These are phyloP conservation scores for Epichloe brachyelytri DNA, from an alignment of 2,329 filamentous ascomycete genomes.

Conservation along the genomic window DNA sequence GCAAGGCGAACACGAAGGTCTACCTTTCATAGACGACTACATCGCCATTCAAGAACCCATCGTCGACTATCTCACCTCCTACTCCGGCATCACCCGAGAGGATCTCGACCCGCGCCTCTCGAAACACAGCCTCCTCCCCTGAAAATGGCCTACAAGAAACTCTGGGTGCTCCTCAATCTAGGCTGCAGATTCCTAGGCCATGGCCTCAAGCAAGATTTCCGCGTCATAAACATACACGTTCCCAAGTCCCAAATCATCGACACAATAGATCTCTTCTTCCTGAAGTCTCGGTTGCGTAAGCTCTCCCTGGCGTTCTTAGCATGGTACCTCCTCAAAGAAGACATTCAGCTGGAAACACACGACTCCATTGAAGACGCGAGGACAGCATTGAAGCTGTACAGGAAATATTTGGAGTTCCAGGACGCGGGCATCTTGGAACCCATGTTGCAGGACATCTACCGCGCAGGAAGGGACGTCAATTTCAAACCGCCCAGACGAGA, in stretches of 20 bases:
- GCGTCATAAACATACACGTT: slow-evolving; percentile 95
- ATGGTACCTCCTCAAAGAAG: slow-evolving; percentile 81
- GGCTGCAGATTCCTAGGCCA: slow-evolving; percentile 92
- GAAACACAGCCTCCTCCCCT: slow-evolving; percentile 70
- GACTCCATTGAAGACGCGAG: slow-evolving; percentile 92
- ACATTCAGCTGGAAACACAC: slow-evolving; percentile 85
- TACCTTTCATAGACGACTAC: slow-evolving; percentile 95
- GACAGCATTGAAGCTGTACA: slow-evolving; percentile 77
- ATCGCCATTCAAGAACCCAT: slow-evolving; percentile 83
- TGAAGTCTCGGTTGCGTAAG: slow-evolving; percentile 68
- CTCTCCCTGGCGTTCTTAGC: slow-evolving; percentile 84
- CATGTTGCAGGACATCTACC: slow-evolving; percentile 80
- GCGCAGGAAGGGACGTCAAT: slow-evolving; percentile 32
- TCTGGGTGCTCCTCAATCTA: slow-evolving; percentile 91
- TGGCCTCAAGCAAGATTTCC: slow-evolving; percentile 87
- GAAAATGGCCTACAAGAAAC: slow-evolving; percentile 92
- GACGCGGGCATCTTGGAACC: slow-evolving; percentile 73
- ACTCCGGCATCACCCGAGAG: slow-evolving; percentile 76
- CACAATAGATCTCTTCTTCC: slow-evolving; percentile 83
- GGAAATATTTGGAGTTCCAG: slow-evolving; percentile 80
- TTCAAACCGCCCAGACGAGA: slow-evolving; percentile 39
- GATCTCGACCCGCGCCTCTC: slow-evolving; percentile 73
- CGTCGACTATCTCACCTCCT: slow-evolving; percentile 89
- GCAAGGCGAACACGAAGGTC: slow-evolving; percentile 60
- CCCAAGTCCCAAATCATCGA: slow-evolving; percentile 85